Evolutionary conservation across 2,329 filamentous ascomycete species (phyloP), one percentile per base, ranked within the genome.

Genomic region (Cryphonectria radicalis): DNA sequence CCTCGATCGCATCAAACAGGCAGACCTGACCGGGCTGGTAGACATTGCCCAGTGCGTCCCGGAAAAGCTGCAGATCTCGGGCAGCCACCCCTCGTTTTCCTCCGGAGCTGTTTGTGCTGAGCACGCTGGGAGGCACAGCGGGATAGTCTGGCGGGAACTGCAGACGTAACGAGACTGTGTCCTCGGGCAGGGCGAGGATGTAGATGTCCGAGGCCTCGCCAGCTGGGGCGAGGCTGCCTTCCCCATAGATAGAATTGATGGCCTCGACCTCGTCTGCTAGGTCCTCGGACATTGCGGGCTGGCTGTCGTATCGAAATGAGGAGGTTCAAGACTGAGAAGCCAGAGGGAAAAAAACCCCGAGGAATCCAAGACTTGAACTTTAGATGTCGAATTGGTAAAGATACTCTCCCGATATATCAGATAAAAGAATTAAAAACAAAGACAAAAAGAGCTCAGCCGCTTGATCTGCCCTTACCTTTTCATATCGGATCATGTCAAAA

Each of bases 1-100:
- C 91, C 77, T 97, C 95, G 53, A 98, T 87, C n/a, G 97, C 87
- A 78, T 98, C 95, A 77, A 95, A 99, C 3, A 99, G 83, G 77
- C 95, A 98, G 32, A 97, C 94, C 67, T 89, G 87, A 0, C 94
- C 94, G 0, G 90, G 87, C 67, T 87, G 85, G 79, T 91, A 97
- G 5, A 93, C 87, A n/a, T 85, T 83, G 0, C 84, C 85, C 43
- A 98, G 82, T 0, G 91, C 90, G 50, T 90, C 84, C 42, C 90
- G 85, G 70, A 96, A 90, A 2, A 93, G 81, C 2, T 88, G 87
- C n/a, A 95, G 85, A 66, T 94, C 88, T 67, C 89, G 85, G 66
- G 88, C 90, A 1, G 93, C 94, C 73, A 92, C 90, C 53, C 95
- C 93, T 77, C 89, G 89, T 66, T 86, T 87, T 28, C 90, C 87